Evolutionary conservation across 306 rosid genomes (phyloP).

Genomic region (Coriaria nepalensis): DNA sequence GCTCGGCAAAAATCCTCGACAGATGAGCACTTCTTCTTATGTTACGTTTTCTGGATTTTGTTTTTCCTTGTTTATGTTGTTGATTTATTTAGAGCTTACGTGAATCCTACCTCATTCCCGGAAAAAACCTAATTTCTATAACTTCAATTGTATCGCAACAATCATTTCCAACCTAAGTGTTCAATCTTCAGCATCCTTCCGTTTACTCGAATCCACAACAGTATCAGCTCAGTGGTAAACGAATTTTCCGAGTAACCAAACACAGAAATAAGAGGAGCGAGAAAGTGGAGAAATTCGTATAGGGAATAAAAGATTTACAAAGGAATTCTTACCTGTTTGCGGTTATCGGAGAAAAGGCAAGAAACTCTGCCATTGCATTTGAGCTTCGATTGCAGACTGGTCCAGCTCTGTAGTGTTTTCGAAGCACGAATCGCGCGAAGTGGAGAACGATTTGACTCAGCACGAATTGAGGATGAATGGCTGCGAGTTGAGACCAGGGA

Average conservation of each 20-base stretch:
- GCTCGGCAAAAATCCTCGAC: constrained; percentile 47
- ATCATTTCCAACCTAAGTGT: constrained; percentile 1
- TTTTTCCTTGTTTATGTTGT: too few relatives aligned
- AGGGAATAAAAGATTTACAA: not conserved
- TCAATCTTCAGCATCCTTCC: not conserved
- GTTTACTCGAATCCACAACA: too few relatives aligned
- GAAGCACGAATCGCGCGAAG: constrained; percentile 11
- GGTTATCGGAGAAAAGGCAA: constrained; percentile 66
- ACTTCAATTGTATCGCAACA: not conserved
- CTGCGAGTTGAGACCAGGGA: constrained; percentile 18
- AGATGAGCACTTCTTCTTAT: too few relatives aligned
- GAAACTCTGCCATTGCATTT: constrained; percentile 40
- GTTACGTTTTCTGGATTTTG: too few relatives aligned
- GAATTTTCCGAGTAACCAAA: constrained; percentile 1
- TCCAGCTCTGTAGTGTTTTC: constrained; percentile 25
- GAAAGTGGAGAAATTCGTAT: not conserved
- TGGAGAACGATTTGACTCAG: constrained; percentile 15
- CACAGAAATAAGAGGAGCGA: not conserved
- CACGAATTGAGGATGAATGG: constrained; percentile 8
- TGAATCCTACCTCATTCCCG: too few relatives aligned
- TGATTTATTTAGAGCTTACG: too few relatives aligned
- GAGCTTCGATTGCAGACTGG: constrained; percentile 34
- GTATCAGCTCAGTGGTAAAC: not conserved
- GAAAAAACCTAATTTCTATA: not conserved
- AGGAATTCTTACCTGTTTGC: constrained; percentile 35